Evolutionary conservation across 129 eudicot genomes (phyloP).

Genomic region (Apium graveolens): DNA sequence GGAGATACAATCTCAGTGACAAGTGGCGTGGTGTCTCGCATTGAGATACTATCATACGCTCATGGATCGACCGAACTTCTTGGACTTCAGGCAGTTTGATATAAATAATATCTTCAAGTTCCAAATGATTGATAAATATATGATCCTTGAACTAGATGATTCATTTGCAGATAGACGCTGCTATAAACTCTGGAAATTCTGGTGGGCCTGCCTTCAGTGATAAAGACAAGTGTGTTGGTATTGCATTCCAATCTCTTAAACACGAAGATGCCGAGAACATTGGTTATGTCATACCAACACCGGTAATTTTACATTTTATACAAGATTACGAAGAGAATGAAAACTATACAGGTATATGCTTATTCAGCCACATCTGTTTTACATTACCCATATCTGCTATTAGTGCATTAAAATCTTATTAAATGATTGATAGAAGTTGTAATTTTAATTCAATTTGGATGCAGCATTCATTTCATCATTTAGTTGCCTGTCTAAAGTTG

Average conservation of each 20-base stretch:
- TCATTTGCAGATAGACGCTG: conserved; percentile 53
- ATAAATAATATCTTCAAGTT: neutral
- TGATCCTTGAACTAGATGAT: conserved; percentile 8
- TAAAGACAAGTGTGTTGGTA: conserved; percentile 52
- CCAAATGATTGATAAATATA: neutral
- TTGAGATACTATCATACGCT: conserved; percentile 53
- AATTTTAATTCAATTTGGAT: neutral
- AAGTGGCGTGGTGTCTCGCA: conserved; percentile 62
- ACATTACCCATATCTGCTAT: neutral
- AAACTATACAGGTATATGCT: conserved; percentile 46
- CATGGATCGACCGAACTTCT: conserved; percentile 66
- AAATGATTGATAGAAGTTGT: neutral
- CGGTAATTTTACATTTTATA: conserved; percentile 50
- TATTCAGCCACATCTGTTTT: neutral
- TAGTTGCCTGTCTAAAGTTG: neutral
- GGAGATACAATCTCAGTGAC: conserved; percentile 63
- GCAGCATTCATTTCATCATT: neutral
- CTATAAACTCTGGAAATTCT: conserved; percentile 59
- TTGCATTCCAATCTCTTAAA: conserved; percentile 63
- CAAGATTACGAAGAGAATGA: conserved; percentile 55
- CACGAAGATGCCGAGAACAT: conserved; percentile 62
- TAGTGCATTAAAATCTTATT: neutral
- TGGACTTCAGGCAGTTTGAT: conserved; percentile 43
- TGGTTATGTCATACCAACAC: conserved; percentile 61
- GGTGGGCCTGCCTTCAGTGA: conserved; percentile 63